phyloP scores from a whole-genome alignment of 2,329 filamentous ascomycete species.

The Phialophora expanda region DNA sequence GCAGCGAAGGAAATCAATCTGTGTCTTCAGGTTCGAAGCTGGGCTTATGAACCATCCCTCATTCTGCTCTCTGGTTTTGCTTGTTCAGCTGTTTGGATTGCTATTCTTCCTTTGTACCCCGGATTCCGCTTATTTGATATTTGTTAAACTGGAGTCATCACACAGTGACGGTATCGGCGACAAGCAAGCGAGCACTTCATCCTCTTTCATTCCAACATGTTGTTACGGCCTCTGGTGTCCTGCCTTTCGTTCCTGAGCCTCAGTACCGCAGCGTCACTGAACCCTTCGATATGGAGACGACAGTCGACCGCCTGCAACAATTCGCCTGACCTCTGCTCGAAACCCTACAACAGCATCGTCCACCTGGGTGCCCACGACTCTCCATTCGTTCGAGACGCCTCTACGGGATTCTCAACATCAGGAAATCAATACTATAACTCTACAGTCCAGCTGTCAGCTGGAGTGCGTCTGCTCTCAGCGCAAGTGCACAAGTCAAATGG shows the following conservation, averaged over 20 bases:
- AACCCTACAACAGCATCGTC: slow-evolving; percentile 75
- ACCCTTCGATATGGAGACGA: slow-evolving; percentile 21
- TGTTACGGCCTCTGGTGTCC: slow-evolving; percentile 23
- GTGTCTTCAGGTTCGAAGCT: slow-evolving; percentile 14
- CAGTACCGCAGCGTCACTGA: slow-evolving; percentile 23
- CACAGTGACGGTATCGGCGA: neutral
- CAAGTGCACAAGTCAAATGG: slow-evolving; percentile 70
- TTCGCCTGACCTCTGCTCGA: slow-evolving; percentile 73
- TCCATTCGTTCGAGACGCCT: slow-evolving; percentile 70
- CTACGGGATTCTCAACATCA: slow-evolving; percentile 65
- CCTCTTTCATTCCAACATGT: slow-evolving; percentile 11
- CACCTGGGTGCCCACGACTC: slow-evolving; percentile 78
- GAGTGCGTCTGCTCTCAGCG: slow-evolving; percentile 71
- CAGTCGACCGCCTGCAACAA: slow-evolving; percentile 72
- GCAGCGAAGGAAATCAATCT: slow-evolving; percentile 1
- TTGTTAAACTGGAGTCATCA: neutral
- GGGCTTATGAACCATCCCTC: slow-evolving; percentile 5
- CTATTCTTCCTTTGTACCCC: neutral
- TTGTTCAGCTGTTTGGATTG: neutral
- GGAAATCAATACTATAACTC: slow-evolving; percentile 76
- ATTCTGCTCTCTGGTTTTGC: neutral
- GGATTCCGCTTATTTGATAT: slow-evolving; percentile 1
- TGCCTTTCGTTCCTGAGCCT: slow-evolving; percentile 27
- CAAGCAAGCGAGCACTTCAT: neutral
- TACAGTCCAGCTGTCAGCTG: slow-evolving; percentile 71